Evolutionary conservation across 2,329 filamentous ascomycete species (phyloP), one percentile per base, ranked within the genome.

Genomic region (Passalora sequoiae): DNA sequence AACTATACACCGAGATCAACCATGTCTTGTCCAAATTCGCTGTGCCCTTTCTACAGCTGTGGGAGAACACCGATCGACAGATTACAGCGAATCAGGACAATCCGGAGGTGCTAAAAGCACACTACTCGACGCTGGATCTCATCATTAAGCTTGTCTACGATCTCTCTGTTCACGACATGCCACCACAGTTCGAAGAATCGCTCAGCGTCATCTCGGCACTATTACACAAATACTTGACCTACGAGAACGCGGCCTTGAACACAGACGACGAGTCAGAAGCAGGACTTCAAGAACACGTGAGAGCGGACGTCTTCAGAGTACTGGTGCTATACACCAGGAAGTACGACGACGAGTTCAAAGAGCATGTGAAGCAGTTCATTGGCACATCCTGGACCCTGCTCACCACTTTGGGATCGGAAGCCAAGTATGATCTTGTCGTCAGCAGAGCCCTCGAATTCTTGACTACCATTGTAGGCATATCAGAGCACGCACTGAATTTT

Each of bases 371-470:
- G 47, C 83, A 84, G 25, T 97, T 98, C 68, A 87, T 96, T 52
- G 82, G 83, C 47, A 92, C 83, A 54, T 89, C 87, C 1, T 98
- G 92, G 92, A 86, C 81, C 53, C 76, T 98, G 51, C 75, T 98
- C 54, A 96, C 92, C 12, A 84, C 82, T 2, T 84, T 89, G 38
- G 89, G 91, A 0, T 73, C 84, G 4, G 84, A 95, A 66, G 91
- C 86, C 41, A 95, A 95, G 65, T 95, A 94, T 66, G 92, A 98
- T 62, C 83, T 87, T 44, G 75, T 98, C 31, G 89, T 96, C 57
- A 96, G 91, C 77, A 89, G 88, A 66, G 91, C 91, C 1, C 71
- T 98, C 50, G 88, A 95, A 59, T 98, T 98, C 66, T 70, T 98
- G 63, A 97, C 89, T 1, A 87, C 89, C 6, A 84, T 97, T 22